Base-by-base conservation (phyloP, 192 early-diverging fungal species). In the Coemansia sp. region DNA sequence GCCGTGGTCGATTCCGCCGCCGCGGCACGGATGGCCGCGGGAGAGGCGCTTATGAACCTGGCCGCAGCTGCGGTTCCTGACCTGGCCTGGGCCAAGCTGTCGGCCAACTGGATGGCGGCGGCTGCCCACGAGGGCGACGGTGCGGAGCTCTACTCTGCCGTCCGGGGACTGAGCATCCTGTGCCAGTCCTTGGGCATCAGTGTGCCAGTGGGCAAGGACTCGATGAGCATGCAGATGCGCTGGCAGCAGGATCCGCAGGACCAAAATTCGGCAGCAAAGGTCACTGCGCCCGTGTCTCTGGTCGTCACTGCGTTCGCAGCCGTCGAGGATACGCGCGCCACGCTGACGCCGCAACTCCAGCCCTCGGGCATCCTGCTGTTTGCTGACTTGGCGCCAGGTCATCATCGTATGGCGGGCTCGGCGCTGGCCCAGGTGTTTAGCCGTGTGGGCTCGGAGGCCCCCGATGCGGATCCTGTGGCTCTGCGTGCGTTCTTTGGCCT, bases 161-260 rank as follows among this genome's bases (percentile, higher is more conserved):
- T 97, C 7, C 65, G 87, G 50, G 91, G 95, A 23, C 80, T 99
- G 45, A 93, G 95, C 31, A 91, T 91, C 34, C 67, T 99, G 41
- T 98, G 96, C 72, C 92, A 90, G 33, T 78, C 79, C 34, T 78
- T 99, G 30, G 93, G 94, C 17, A 78, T 99, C 53, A 85, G 88
- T 34, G 89, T 99, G 46, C 96, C 96, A 5, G 96, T 99, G 14
- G 96, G 96, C 44, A 99, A 99, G 80, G 96, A 99, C 76, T 97
- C 94, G 7, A 94, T 98, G 94, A 92, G 89, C 30, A 99, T 99
- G 96, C 92, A 94, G 78, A 88, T 93, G 75, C 84, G 84, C 54
- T 96, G 93, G 92, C 55, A 38, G 27, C 56, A 65, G 6, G 52
- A 79, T n/a, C n/a, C n/a, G 38, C 51, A 54, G n/a, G 52, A 46